Evolutionary conservation across 805 yeast genomes (phyloP).

Genomic region (Soucietia sequanensis): DNA sequence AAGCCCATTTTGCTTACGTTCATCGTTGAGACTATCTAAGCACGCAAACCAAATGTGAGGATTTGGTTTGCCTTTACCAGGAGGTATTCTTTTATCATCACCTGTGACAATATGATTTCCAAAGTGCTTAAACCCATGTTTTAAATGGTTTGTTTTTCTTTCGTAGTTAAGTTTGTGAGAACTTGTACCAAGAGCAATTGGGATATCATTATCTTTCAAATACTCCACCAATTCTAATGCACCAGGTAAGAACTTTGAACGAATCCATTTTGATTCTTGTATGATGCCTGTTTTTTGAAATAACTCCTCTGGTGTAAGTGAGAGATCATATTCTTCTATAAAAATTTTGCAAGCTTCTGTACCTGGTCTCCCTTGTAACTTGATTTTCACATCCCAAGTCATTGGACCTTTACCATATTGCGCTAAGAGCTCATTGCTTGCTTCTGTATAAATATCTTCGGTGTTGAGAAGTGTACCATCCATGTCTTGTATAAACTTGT

Average conservation of each 20-base stretch:
- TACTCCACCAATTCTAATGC: slow-evolving; percentile 65
- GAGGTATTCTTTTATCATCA: slow-evolving; percentile 79
- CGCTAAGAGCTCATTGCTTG: slow-evolving; percentile 63
- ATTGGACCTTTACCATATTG: slow-evolving; percentile 73
- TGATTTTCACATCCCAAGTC: slow-evolving; percentile 87
- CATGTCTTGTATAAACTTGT: slow-evolving; percentile 71
- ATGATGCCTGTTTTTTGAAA: slow-evolving; percentile 48
- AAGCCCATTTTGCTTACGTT: slow-evolving; percentile 40
- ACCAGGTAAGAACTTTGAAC: slow-evolving; percentile 75
- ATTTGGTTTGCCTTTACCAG: slow-evolving; percentile 87
- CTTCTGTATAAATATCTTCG: slow-evolving; percentile 86
- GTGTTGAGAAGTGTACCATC: slow-evolving; percentile 93
- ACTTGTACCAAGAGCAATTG: slow-evolving; percentile 90
- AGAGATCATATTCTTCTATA: slow-evolving; percentile 66
- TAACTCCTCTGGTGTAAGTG: slow-evolving; percentile 64
- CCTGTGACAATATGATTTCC: slow-evolving; percentile 74
- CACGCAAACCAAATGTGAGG: slow-evolving; percentile 94
- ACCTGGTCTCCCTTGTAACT: slow-evolving; percentile 91
- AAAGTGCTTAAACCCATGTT: slow-evolving; percentile 63
- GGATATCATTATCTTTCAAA: slow-evolving; percentile 53
- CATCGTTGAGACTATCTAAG: slow-evolving; percentile 62
- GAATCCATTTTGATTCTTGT: slow-evolving; percentile 64
- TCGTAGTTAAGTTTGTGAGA: slow-evolving; percentile 60
- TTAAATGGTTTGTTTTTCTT: slow-evolving; percentile 72
- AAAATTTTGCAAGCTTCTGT: slow-evolving; percentile 64